Evolutionary conservation across 441 rosid genomes (phyloP), one percentile per base, ranked within the genome.

Genomic region (Gossypium gossypioides): DNA sequence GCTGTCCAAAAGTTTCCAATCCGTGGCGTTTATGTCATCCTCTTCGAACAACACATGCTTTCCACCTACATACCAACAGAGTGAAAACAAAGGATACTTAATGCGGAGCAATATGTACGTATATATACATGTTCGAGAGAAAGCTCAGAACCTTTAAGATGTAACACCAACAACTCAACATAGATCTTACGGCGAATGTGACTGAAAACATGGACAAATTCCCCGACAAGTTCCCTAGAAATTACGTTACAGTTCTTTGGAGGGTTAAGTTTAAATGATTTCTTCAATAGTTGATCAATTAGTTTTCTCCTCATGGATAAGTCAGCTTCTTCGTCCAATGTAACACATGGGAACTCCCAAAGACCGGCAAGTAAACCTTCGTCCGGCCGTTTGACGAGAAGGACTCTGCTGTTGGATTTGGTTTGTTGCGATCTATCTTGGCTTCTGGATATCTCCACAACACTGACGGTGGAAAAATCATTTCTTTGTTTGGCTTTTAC

Each of bases 281-380:
- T 82, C 78, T 82, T 84, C 76, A 93, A 77, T 78, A 81, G 82
- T 46, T 71, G 42, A 78, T 93, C 88, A 62, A 80, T 83, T 25
- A 75, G 85, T 44, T 84, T 80, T 80, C 89, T 86, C 85, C 96
- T 88, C 21, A 52, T 68, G 29, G 81, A 57, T 65, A 82, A 75
- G 74, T 83, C 83, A 57, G 82, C 77, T 78, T 86, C 96, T 75
- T 84, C 76, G 27, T 79, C 80, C 79, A 90, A 62, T 51, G 68
- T 72, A 75, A 88, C 85, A 42, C 91, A 83, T 25, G 98, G 97
- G 72, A 93, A 93, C 84, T 93, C 98, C 98, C 97, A 91, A 37
- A 93, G 94, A 78, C 98, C 96, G 62, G 97, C 97, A 77, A 93
- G 98, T 76, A 93, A 79, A 66, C 98, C 96, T 56, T 79, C 88